phyloP scores from a whole-genome alignment of 148 eudicot genomes.

The Fagopyrum esculentum region DNA sequence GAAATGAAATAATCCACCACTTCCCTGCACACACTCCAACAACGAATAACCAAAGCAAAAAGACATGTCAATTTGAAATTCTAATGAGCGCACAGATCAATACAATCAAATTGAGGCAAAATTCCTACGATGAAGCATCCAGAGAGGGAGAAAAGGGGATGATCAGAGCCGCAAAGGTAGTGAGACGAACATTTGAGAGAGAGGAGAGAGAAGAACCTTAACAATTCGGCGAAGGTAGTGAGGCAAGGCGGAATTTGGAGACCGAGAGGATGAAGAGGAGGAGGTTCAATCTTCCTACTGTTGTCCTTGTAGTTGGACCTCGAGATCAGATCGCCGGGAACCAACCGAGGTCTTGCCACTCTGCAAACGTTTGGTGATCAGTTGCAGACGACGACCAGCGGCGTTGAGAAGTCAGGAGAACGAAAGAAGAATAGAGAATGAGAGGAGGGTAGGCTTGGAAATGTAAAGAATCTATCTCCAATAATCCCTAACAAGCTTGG shows the following conservation, averaged over 20 bases:
- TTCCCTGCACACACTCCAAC: neutral
- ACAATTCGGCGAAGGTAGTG: constrained; percentile 76
- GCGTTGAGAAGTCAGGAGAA: no score
- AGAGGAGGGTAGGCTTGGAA: no score
- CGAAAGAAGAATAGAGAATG: no score
- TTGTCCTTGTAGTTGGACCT: constrained; percentile 13
- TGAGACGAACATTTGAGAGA: neutral
- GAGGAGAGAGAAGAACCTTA: constrained; percentile 33
- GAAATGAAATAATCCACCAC: neutral
- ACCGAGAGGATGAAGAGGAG: constrained; percentile 22
- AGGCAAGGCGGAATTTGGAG: constrained; percentile 45
- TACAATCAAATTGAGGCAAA: neutral
- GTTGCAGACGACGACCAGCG: neutral
- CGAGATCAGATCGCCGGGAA: constrained; percentile 18
- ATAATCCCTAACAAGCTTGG: no score
- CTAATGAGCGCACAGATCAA: neutral
- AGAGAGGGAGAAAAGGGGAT: constrained; percentile 17
- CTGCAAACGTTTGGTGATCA: neutral
- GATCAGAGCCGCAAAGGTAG: no score
- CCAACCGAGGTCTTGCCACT: no score
- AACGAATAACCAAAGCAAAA: neutral
- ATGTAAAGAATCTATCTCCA: no score
- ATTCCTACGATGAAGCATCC: neutral
- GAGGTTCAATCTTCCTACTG: constrained; percentile 23
- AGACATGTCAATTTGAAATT: neutral